phyloP scores from a whole-genome alignment of 1,139 yeast species.

The Geotrichum armillariae region DNA sequence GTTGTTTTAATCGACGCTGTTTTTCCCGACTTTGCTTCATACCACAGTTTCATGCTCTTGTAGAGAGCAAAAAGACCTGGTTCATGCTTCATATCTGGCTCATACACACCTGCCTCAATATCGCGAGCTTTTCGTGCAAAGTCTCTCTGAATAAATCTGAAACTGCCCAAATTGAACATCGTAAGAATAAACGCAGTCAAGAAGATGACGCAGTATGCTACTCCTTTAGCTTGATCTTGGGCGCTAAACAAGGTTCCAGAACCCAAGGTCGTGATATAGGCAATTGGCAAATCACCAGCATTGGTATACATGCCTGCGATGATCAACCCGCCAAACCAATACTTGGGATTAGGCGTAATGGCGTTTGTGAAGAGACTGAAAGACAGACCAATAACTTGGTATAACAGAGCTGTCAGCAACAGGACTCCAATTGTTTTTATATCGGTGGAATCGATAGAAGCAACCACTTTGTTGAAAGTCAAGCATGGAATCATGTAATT shows the following conservation, averaged over 20 bases:
- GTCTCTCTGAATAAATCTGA: constrained; percentile 69
- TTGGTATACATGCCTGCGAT: constrained; percentile 68
- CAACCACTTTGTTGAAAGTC: constrained; percentile 72
- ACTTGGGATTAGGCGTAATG: constrained; percentile 56
- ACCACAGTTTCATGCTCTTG: background rate
- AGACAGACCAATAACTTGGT: constrained; percentile 34
- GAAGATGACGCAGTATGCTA: constrained; percentile 82
- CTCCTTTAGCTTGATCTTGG: constrained; percentile 70
- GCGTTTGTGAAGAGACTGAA: constrained; percentile 37
- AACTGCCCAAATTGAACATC: constrained; percentile 78
- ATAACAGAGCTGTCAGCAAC: constrained; percentile 60
- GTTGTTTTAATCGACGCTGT: background rate
- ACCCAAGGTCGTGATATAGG: constrained; percentile 78
- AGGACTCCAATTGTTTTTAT: constrained; percentile 76
- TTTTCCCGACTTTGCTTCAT: background rate
- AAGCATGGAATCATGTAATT: constrained; percentile 76
- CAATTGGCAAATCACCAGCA: constrained; percentile 82
- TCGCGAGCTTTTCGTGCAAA: constrained; percentile 39
- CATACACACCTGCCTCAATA: constrained; percentile 13
- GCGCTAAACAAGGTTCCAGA: constrained; percentile 59
- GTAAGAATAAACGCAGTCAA: constrained; percentile 67
- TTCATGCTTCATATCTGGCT: background rate
- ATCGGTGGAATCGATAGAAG: constrained; percentile 66
- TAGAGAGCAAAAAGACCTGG: constrained; percentile 8
- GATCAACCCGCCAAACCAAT: constrained; percentile 76